A percentile compares a stretch with the other conserved stretches of the same genome.
phyloP scores from a whole-genome alignment of 169 alveolate genomes.

The Blepharisma undulans region DNA sequence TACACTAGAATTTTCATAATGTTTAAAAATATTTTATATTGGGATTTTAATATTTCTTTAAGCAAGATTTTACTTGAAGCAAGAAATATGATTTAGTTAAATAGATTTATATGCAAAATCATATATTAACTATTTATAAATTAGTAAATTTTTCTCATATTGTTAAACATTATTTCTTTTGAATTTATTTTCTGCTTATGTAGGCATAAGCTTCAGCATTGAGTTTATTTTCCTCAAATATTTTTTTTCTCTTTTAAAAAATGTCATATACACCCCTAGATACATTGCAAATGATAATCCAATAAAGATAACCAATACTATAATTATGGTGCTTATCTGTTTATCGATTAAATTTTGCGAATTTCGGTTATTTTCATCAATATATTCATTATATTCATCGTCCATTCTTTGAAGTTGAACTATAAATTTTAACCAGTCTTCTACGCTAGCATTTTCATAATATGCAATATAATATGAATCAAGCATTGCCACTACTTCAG shows the following conservation, averaged over 20 bases:
- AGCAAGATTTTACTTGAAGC: too few relatives aligned
- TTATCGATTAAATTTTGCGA: background rate
- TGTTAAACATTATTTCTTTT: too few relatives aligned
- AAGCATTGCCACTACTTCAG: background rate
- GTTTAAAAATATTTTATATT: too few relatives aligned
- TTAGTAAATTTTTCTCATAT: too few relatives aligned
- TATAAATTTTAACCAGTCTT: background rate
- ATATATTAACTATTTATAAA: too few relatives aligned
- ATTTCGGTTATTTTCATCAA: background rate
- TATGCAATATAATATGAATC: background rate
- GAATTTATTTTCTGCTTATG: background rate
- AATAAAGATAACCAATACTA: background rate
- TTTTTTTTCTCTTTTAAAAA: background rate
- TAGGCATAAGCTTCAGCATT: background rate
- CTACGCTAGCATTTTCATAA: background rate
- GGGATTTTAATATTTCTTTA: too few relatives aligned
- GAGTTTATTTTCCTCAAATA: background rate
- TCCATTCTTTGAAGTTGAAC: background rate
- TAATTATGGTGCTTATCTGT: background rate
- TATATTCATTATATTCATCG: background rate
- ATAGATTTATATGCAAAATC: too few relatives aligned
- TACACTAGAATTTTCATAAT: background rate
- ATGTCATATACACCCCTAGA: background rate
- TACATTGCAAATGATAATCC: background rate
- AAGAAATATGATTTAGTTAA: too few relatives aligned